These are phyloP conservation scores for Saccharomyces paradoxus DNA, from an alignment of 805 yeast species.

Conservation along the genomic window DNA sequence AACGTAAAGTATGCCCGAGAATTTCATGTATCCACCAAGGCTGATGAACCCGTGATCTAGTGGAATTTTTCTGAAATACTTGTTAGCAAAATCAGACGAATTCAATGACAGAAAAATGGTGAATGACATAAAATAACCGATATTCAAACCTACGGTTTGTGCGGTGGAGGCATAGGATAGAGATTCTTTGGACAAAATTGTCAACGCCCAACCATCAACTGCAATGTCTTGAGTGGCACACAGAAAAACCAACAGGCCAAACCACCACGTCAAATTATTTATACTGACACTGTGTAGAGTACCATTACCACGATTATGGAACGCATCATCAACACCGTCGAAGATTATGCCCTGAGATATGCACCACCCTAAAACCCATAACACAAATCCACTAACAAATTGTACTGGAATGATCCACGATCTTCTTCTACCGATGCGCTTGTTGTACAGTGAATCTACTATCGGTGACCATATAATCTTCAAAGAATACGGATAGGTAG, in stretches of 20 bases:
- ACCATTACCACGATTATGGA: slow-evolving; percentile 7
- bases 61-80: slow-evolving; percentile 61
- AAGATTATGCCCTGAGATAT: slow-evolving; percentile 39
- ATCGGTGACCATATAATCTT: slow-evolving; percentile 93
- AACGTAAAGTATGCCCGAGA: slow-evolving; percentile 71
- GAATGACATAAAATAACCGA: slow-evolving; percentile 86
- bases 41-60: slow-evolving; percentile 57
- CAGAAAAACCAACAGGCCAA: slow-evolving; percentile 70
- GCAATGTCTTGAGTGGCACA: slow-evolving; percentile 99
- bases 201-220: slow-evolving; percentile 98
- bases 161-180: slow-evolving; percentile 93
- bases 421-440: slow-evolving; percentile 67
- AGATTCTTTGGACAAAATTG: slow-evolving; percentile 68
- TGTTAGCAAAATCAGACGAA: slow-evolving; percentile 88
- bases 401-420: slow-evolving; percentile 96
- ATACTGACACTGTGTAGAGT: slow-evolving; percentile 12
- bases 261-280: slow-evolving; percentile 51
- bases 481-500: slow-evolving; percentile 89
- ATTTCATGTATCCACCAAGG: slow-evolving; percentile 63
- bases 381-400: slow-evolving; percentile 59
- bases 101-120: slow-evolving; percentile 86
- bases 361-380: slow-evolving; percentile 52
- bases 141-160: slow-evolving; percentile 88
- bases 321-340: slow-evolving; percentile 32
- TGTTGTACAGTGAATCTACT: slow-evolving; percentile 76